Conservation (phyloP, 768 basidiomycete genomes). For the Boletus reticuloceps region DNA sequence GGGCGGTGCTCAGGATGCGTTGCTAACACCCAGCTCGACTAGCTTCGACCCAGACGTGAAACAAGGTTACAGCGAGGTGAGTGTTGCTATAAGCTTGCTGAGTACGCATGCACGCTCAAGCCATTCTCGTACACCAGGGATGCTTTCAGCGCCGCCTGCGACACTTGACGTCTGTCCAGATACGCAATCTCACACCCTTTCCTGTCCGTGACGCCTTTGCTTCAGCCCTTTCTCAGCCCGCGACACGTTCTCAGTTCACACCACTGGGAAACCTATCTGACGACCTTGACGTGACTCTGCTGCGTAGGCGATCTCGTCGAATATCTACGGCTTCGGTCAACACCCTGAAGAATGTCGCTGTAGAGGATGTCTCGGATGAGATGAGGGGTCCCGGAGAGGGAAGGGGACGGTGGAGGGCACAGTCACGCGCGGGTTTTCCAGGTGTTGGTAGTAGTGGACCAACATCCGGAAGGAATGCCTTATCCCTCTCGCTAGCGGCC, state of each 20-base stretch:
- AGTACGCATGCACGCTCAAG: neutral
- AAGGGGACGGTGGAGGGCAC: constrained; percentile 42
- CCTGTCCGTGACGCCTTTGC: constrained; percentile 73
- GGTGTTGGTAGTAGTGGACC: constrained; percentile 16
- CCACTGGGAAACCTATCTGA: constrained; percentile 59
- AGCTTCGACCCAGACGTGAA: constrained; percentile 14
- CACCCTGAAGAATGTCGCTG: constrained; percentile 44
- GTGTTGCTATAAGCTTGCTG: neutral
- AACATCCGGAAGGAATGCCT: constrained; percentile 6
- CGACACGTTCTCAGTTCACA: constrained; percentile 58
- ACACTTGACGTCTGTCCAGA: constrained; percentile 69
- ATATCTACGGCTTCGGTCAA: constrained; percentile 57
- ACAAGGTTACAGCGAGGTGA: constrained; percentile 11
- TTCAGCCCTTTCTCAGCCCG: constrained; percentile 68
- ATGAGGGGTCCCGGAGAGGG: constrained; percentile 28
- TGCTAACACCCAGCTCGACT: constrained; percentile 13
- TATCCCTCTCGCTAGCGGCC: constrained; percentile 18
- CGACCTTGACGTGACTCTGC: constrained; percentile 62
- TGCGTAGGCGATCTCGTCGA: constrained; percentile 58
- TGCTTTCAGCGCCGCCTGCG: constrained; percentile 61
- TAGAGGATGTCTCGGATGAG: constrained; percentile 41
- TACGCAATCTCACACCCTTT: constrained; percentile 83
- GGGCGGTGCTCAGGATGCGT: constrained; percentile 12
- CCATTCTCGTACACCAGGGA: constrained; percentile 11
- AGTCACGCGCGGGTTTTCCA: constrained; percentile 45